A percentile compares a stretch with the other conserved stretches of the same genome.
These are phyloP conservation scores for Blastocystis sp. DNA, from an alignment of 352 stramenopile genomes.

Conservation along the genomic window DNA sequence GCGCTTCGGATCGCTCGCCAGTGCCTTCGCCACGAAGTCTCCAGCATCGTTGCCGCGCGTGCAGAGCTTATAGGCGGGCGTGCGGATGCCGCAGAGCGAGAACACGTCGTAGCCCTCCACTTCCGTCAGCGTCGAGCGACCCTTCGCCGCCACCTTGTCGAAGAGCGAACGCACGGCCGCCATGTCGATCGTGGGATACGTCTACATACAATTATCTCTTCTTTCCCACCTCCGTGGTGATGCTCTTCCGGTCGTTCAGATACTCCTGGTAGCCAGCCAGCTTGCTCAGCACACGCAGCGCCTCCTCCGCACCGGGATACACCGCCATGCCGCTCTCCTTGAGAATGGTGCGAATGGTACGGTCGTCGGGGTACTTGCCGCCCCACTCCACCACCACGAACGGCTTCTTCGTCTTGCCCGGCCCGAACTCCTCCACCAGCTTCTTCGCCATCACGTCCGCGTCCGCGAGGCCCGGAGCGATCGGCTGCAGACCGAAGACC, in stretches of 20 bases:
- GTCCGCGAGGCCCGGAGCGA: background rate
- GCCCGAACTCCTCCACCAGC: background rate
- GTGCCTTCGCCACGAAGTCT: background rate
- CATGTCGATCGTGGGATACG: background rate
- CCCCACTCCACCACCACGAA: slow-evolving; percentile 40
- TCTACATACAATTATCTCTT: background rate
- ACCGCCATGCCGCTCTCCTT: slow-evolving; percentile 20
- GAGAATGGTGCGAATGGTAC: background rate
- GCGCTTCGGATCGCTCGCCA: background rate
- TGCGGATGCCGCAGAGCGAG: background rate
- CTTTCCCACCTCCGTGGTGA: background rate
- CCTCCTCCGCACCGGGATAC: background rate
- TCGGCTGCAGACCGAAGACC: slow-evolving; percentile 4
- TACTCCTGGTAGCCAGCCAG: slow-evolving; percentile 8
- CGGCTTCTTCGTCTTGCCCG: slow-evolving; percentile 44
- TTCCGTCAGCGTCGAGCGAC: slow-evolving; percentile 2
- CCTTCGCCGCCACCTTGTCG: background rate
- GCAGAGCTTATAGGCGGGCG: background rate
- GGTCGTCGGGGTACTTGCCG: background rate
- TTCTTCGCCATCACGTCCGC: background rate
- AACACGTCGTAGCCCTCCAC: slow-evolving; percentile 29
- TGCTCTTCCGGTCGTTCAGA: background rate
- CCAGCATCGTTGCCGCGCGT: background rate
- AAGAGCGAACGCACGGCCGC: background rate
- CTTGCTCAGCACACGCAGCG: slow-evolving; percentile 8